Conservation (phyloP, 2,329 filamentous ascomycete species). For the Epichloe gansuensis region DNA sequence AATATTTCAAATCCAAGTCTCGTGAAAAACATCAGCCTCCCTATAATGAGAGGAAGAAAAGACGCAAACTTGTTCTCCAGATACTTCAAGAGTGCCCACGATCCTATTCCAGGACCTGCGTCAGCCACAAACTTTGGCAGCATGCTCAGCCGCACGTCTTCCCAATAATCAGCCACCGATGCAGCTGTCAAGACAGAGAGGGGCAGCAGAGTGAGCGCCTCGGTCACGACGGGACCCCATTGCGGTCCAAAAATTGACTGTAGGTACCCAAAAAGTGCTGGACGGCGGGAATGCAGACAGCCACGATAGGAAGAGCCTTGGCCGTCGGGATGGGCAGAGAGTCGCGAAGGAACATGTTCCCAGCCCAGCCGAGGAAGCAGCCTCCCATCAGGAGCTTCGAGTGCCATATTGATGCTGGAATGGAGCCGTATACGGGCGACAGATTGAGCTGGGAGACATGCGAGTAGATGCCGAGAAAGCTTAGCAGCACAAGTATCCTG, state of each 20-base stretch:
- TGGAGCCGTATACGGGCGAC: slow-evolving; percentile 78
- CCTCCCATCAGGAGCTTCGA: slow-evolving; percentile 50
- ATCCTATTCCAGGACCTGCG: slow-evolving; percentile 50
- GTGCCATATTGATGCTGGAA: slow-evolving; percentile 66
- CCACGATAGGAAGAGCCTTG: slow-evolving; percentile 56
- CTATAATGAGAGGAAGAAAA: slow-evolving; percentile 40
- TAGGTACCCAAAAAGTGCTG: slow-evolving; percentile 60
- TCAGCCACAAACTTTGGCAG: slow-evolving; percentile 48
- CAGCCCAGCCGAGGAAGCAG: slow-evolving; percentile 60
- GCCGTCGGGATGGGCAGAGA: slow-evolving; percentile 36
- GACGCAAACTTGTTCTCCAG: slow-evolving; percentile 28
- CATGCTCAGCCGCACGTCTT: slow-evolving; percentile 43
- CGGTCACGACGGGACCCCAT: slow-evolving; percentile 65
- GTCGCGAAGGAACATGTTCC: slow-evolving; percentile 41
- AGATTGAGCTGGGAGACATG: slow-evolving; percentile 64
- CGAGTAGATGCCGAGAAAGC: slow-evolving; percentile 44
- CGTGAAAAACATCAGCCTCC: slow-evolving; percentile 51
- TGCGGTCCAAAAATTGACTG: slow-evolving; percentile 56
- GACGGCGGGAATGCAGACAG: slow-evolving; percentile 59
- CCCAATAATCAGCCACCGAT: slow-evolving; percentile 51
- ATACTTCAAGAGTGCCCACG: slow-evolving; percentile 53
- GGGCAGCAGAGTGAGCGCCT: slow-evolving; percentile 60
- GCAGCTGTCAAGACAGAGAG: slow-evolving; percentile 52
- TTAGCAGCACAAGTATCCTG: slow-evolving; percentile 17
- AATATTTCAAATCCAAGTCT: slow-evolving; percentile 61